Evolutionary conservation across 306 rosid species (phyloP).

Genomic region (Senna siamea): DNA sequence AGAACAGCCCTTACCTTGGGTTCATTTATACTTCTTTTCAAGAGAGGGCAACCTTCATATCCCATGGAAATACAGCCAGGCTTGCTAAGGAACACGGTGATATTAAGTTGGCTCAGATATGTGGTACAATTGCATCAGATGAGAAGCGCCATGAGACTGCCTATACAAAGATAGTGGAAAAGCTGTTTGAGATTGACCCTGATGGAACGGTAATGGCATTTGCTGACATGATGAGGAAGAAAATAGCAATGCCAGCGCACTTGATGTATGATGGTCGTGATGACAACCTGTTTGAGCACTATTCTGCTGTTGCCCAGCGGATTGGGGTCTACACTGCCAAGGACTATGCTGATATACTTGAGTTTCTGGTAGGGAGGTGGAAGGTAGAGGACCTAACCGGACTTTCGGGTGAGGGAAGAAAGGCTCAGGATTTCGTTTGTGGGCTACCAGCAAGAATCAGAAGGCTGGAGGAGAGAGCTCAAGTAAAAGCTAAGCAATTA

Average conservation of each 20-base stretch:
- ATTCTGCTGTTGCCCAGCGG: slow-evolving; percentile 66
- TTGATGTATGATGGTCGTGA: slow-evolving; percentile 69
- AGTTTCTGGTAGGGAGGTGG: slow-evolving; percentile 70
- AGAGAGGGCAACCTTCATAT: slow-evolving; percentile 70
- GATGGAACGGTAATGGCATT: slow-evolving; percentile 61
- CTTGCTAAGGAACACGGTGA: slow-evolving; percentile 66
- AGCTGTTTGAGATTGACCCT: slow-evolving; percentile 71
- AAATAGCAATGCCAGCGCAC: slow-evolving; percentile 70
- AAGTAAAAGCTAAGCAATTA: slow-evolving; percentile 51
- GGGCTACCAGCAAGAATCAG: slow-evolving; percentile 63
- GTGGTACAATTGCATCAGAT: slow-evolving; percentile 69
- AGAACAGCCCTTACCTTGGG: slow-evolving; percentile 69
- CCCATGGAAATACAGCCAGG: slow-evolving; percentile 77
- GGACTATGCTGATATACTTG: slow-evolving; percentile 71
- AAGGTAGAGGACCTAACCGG: slow-evolving; percentile 56
- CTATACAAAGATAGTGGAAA: slow-evolving; percentile 67
- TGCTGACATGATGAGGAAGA: slow-evolving; percentile 78
- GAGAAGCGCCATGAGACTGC: slow-evolving; percentile 78
- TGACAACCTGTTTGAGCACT: slow-evolving; percentile 60
- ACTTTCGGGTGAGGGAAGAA: slow-evolving; percentile 57
- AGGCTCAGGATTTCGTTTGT: slow-evolving; percentile 69
- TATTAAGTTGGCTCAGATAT: slow-evolving; percentile 67
- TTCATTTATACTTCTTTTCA: slow-evolving; percentile 74
- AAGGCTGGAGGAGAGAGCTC: slow-evolving; percentile 69
- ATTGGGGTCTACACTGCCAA: slow-evolving; percentile 67